These are phyloP conservation scores for Aureoboletus auriporus DNA, from an alignment of 768 basidiomycete species.

Conservation along the genomic window DNA sequence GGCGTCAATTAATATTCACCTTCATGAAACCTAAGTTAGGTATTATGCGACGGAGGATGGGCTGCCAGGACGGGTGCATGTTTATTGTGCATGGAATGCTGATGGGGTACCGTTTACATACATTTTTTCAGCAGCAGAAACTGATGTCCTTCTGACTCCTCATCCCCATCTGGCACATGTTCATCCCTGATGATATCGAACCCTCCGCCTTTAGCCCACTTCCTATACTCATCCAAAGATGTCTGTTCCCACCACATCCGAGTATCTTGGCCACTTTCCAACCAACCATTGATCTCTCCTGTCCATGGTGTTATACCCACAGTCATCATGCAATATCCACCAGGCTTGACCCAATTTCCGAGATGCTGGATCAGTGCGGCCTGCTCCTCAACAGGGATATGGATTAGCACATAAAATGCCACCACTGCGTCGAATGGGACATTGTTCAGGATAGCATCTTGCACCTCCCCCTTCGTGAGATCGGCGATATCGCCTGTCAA, in stretches of 20 bases:
- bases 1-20: slow-evolving; percentile 14
- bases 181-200: slow-evolving; percentile 2
- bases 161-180: slow-evolving; percentile 1
- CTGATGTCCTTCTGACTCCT: not conserved
- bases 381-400: slow-evolving; percentile 8
- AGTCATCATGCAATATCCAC: slow-evolving; percentile 8
- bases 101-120: slow-evolving; percentile 7
- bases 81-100: not conserved
- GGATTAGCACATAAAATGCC: slow-evolving; percentile 3
- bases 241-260: not conserved
- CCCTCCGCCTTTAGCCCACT: no score
- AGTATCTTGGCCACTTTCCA: not conserved
- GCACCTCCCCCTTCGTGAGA: not conserved
- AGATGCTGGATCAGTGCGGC: slow-evolving; percentile 5
- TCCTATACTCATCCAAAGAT: no score
- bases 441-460: no score
- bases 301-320: slow-evolving; percentile 2
- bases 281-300: slow-evolving; percentile 1
- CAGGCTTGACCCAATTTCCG: slow-evolving; percentile 17
- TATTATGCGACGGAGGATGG: not conserved
- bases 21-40: slow-evolving; percentile 9
- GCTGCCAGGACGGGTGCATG: not conserved
- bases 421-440: not conserved
- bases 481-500: slow-evolving; percentile 7
- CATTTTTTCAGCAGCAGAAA: not conserved